Conservation (phyloP, 73 alveolate species). For the Symbiodinium pilosum region DNA sequence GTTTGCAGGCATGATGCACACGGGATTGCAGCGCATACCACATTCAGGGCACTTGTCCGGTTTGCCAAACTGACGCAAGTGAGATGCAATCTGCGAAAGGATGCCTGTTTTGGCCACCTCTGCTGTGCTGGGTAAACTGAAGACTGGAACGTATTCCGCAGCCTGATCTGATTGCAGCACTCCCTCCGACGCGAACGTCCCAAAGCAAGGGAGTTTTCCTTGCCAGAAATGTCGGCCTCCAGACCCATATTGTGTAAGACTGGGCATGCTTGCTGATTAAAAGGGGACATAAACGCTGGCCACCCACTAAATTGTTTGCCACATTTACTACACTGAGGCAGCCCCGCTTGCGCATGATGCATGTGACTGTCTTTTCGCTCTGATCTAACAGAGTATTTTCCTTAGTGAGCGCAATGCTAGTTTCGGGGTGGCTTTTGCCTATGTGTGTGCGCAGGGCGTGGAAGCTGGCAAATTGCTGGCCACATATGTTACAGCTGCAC, state of each 20-base stretch:
- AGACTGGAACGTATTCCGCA: not conserved
- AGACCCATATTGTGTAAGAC: not conserved
- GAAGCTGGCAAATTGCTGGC: not conserved
- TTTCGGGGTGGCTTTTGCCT: not conserved
- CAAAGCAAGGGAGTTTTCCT: not conserved
- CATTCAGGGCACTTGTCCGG: not conserved
- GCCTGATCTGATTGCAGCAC: not conserved
- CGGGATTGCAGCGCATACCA: not conserved
- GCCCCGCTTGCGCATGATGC: not conserved
- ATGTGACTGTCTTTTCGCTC: not conserved
- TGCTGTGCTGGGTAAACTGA: too few species aligned
- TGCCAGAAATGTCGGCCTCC: not conserved
- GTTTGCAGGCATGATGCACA: not conserved
- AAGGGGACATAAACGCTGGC: not conserved
- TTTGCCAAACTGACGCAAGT: not conserved
- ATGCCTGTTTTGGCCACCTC: not conserved
- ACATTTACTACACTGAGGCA: not conserved
- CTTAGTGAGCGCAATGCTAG: not conserved
- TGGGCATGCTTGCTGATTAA: constrained; percentile 9
- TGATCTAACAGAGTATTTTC: not conserved
- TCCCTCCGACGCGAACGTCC: not conserved
- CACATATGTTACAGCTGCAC: not conserved
- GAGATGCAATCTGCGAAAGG: not conserved
- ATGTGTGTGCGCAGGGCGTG: not conserved
- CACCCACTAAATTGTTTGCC: not conserved